phyloP scores from a whole-genome alignment of 2,329 filamentous ascomycete species.

The Echinosphaeria canescens region DNA sequence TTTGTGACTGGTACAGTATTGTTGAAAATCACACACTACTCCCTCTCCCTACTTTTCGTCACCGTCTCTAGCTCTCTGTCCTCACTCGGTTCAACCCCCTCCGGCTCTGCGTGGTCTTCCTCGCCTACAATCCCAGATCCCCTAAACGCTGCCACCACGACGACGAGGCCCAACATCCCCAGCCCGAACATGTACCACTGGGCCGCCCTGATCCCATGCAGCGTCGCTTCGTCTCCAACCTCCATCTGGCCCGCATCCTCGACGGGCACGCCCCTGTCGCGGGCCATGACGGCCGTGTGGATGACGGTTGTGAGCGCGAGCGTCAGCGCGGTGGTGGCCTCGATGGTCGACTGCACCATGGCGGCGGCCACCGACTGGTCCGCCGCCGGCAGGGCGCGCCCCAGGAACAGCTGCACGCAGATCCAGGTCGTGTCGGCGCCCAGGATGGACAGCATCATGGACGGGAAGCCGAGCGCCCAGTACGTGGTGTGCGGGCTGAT shows the following conservation, averaged over 20 bases:
- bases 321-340: conserved; percentile 42
- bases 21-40: too few relatives aligned
- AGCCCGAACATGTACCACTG: conserved; percentile 30
- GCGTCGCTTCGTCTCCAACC: conserved; percentile 20
- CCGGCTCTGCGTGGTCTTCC: conserved; percentile 9
- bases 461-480: conserved; percentile 43
- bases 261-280: conserved; percentile 18
- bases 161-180: conserved; percentile 16
- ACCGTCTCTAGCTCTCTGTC: too few relatives aligned
- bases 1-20: too few relatives aligned
- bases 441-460: conserved; percentile 42
- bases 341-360: conserved; percentile 42
- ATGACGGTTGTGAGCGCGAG: conserved; percentile 42
- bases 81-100: conserved; percentile 1
- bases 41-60: too few relatives aligned
- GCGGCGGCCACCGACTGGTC: conserved; percentile 49
- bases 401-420: conserved; percentile 41
- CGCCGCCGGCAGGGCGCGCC: conserved; percentile 33
- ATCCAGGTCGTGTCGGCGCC: conserved; percentile 48
- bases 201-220: conserved; percentile 24
- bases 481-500: conserved; percentile 38
- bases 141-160: conserved; percentile 25
- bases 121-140: conserved; percentile 29
- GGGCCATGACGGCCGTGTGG: conserved; percentile 37
- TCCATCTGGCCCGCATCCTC: conserved; percentile 18